Evolutionary conservation across 2,329 filamentous ascomycete genomes (phyloP), one percentile per base, ranked within the genome.

Genomic region (Fusarium mangiferae): DNA sequence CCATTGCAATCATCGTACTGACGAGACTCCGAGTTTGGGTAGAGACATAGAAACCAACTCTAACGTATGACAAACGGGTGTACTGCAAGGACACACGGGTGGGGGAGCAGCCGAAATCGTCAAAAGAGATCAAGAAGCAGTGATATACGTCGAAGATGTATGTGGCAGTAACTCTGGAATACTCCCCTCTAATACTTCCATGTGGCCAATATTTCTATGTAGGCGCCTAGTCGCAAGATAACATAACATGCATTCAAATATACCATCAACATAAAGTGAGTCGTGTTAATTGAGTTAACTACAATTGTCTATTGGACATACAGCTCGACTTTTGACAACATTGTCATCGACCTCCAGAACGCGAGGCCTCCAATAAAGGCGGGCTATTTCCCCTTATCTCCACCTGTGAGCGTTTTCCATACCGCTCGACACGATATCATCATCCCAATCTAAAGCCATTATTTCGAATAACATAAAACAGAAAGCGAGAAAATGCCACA

Each of bases 361-460:
- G n/a, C 45, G 22, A 55, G 64, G 59, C 63, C 72, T 74, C 68
- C 55, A 66, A 66, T 75, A 51, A 60, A 45, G 46, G 46, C 49
- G 57, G 62, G 44, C 42, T 62, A 33, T 60, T 72, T 51, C 42
- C 55, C 63, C 51, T 39, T 30, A 41, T 52, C 39, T 58, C 48
- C 41, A 52, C 28, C 55, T 57, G n/a, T 45, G 68, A 74, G 72
- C 74, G 68, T 72, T 72, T 52, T 52, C 60, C 63, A 72, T 75
- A 44, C 56, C 52, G 68, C 68, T 75, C 72, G 35, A 65, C 36
- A 57, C 48, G 44, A 72, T 61, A 65, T 72, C 72, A 52, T 74
- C 72, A 62, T 73, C 73, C 72, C 73, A 78, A 75, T 78, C 77
- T 78, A 78, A 75, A 78, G 70, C 77, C 75, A 78, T 77, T 78